Conservation (phyloP, 306 rosid genomes). For the Ziziphus jujuba region DNA sequence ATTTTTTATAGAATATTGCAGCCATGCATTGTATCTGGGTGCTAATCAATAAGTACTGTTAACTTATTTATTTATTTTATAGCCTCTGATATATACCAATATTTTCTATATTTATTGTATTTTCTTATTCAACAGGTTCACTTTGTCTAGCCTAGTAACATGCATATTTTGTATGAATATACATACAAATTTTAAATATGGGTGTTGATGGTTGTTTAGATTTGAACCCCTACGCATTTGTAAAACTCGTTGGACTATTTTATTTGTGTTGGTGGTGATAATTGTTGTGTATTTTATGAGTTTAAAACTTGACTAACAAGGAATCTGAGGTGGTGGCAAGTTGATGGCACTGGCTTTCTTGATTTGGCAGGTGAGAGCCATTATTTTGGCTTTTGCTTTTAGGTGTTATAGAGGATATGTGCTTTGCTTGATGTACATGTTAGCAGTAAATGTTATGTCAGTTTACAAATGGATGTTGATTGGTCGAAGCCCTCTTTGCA, state of each 20-base stretch:
- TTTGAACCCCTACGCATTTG: not conserved
- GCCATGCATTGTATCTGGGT: too few relatives aligned
- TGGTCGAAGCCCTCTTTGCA: slow-evolving; percentile 9
- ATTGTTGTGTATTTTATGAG: not conserved
- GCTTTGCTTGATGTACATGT: slow-evolving; percentile 21
- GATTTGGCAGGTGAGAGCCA: not conserved
- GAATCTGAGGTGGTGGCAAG: slow-evolving; percentile 19
- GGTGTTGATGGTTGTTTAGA: not conserved
- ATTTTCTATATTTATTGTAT: not conserved
- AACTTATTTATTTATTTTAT: too few relatives aligned
- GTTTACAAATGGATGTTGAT: slow-evolving; percentile 16
- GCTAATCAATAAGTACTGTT: too few relatives aligned
- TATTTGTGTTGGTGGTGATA: slow-evolving; percentile 7
- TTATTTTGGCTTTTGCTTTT: not conserved
- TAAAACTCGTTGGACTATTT: not conserved
- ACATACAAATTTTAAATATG: not conserved
- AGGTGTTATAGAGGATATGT: not conserved
- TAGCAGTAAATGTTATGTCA: slow-evolving; percentile 20
- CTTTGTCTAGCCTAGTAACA: not conserved
- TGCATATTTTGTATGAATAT: not conserved
- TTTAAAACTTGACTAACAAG: slow-evolving; percentile 11
- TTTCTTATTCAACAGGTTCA: not conserved
- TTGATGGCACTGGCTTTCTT: not conserved
- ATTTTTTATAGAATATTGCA: too few relatives aligned
- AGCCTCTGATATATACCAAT: too few relatives aligned